These are phyloP conservation scores for Ogataea salicorniae DNA, from an alignment of 805 yeast species.

Conservation along the genomic window DNA sequence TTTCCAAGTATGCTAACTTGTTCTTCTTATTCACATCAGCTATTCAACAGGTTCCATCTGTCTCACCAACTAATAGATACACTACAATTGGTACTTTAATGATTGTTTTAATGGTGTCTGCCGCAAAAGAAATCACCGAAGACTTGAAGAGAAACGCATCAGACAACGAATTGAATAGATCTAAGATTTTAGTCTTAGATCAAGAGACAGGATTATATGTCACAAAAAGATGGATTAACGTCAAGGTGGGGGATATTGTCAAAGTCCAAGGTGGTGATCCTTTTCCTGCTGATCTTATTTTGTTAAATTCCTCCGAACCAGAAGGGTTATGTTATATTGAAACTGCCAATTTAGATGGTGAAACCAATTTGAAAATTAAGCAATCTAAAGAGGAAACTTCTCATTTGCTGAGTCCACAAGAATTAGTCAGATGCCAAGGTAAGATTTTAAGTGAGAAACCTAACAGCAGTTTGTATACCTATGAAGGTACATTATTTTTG, in stretches of 20 bases:
- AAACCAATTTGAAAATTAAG: conserved; percentile 91
- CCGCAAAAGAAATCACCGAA: conserved; percentile 84
- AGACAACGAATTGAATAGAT: conserved; percentile 77
- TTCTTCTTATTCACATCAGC: conserved; percentile 88
- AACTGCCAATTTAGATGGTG: conserved; percentile 97
- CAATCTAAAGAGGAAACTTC: conserved; percentile 82
- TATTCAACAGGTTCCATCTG: conserved; percentile 96
- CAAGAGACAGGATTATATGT: conserved; percentile 56
- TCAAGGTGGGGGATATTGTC: conserved; percentile 87
- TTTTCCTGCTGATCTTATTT: conserved; percentile 86
- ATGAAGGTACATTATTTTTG: conserved; percentile 77
- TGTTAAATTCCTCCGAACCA: conserved; percentile 91
- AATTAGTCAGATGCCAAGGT: conserved; percentile 49
- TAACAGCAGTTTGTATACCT: conserved; percentile 88
- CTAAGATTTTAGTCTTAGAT: conserved; percentile 63
- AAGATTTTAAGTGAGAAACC: conserved; percentile 83
- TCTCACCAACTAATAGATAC: conserved; percentile 91
- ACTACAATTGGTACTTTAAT: conserved; percentile 91
- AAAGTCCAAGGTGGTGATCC: conserved; percentile 82
- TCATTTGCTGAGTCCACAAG: conserved; percentile 59
- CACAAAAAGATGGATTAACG: conserved; percentile 74
- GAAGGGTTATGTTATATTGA: conserved; percentile 97
- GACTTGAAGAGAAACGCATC: conserved; percentile 85
- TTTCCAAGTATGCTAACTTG: conserved; percentile 92
- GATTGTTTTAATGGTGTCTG: conserved; percentile 84